Base-by-base conservation (phyloP, 2,329 filamentous ascomycete genomes). In the Pseudogymnoascus sp. region DNA sequence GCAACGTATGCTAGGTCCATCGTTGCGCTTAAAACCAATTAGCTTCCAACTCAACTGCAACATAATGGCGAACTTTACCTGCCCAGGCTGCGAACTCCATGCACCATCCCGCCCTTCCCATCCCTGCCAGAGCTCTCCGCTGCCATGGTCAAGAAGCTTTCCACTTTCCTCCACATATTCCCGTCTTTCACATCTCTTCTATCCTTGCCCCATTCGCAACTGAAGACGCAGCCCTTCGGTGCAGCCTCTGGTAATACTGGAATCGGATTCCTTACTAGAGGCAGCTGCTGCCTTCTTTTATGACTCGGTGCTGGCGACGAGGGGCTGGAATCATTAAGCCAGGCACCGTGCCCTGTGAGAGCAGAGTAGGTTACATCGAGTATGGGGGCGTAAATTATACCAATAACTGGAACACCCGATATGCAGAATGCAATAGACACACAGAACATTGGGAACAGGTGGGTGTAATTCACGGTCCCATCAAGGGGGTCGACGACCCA, bases 201-300 rank as follows among this genome's bases (percentile, higher is more conserved):
- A 69, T 92, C 89, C 73, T 92, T 92, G 0, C 89, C 89, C 89
- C 89, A 92, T 71, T 92, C 89, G 69, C 88, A 91, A 0, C 84
- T 82, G 69, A 92, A 89, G 8, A 90, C 80, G 69, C 89, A 92
- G 1, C 84, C 85, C 44, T 81, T 82, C 0, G 88, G 89, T 0
- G 89, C 88, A 24, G 81, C 79, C 14, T 74, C 72, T 0, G 88
- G 87, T 73, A 91, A 76, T 0, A 87, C 82, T 1, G 86, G 83
- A 26, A 86, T 78, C 0, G 86, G 86, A 61, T 82, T 82, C 38
- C 79, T 80, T 14, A 89, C 75, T 3, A 91, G 77, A 0, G 89
- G 89, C 10, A 92, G 77, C 2, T 72, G 79, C 65, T 82, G 83
- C 0, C 79, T 82, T 72, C 86, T 83, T 71, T 89, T 87, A 53